Percentiles rank a stretch among this genome's conserved stretches.
These are phyloP conservation scores for Hyaloperonospora brassicae DNA, from an alignment of 352 stramenopile genomes.

Conservation along the genomic window DNA sequence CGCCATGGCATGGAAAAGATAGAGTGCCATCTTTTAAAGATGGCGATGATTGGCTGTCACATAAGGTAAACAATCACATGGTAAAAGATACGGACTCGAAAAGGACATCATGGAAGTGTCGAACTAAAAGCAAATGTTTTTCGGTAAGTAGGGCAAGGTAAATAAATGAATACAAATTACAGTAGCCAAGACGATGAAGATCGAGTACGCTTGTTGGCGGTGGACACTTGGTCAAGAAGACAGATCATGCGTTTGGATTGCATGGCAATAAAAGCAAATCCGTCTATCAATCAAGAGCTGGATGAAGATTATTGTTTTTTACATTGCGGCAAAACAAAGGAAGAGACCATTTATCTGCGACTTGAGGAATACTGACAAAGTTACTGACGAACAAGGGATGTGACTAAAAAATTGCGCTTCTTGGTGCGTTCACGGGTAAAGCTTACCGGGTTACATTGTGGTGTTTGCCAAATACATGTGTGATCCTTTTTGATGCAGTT, in stretches of 20 bases:
- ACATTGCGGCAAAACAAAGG: constrained; percentile 18
- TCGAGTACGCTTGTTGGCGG: constrained; percentile 86
- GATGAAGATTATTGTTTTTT: constrained; percentile 15
- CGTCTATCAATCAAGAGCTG: constrained; percentile 5
- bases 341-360: constrained; percentile 63
- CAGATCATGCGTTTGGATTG: constrained; percentile 27
- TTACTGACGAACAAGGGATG: constrained; percentile 74
- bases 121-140: constrained; percentile 38
- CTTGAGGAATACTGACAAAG: constrained; percentile 82
- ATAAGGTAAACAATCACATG: constrained; percentile 15
- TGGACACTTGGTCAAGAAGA: constrained; percentile 56
- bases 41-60: constrained; percentile 8
- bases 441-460: constrained; percentile 70
- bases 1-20: constrained; percentile 75
- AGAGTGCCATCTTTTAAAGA: constrained; percentile 27
- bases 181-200: constrained; percentile 95
- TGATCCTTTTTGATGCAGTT: too few species aligned
- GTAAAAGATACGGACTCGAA: constrained; percentile 50
- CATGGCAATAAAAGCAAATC: constrained; percentile 16
- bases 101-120: background rate
- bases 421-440: constrained; percentile 77
- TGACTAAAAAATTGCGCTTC: constrained; percentile 69
- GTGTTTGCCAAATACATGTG: constrained; percentile 88
- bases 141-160: constrained; percentile 91
- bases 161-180: constrained; percentile 97